Evolutionary conservation across 352 stramenopile genomes (phyloP).

Genomic region (Globisporangium okanoganense): DNA sequence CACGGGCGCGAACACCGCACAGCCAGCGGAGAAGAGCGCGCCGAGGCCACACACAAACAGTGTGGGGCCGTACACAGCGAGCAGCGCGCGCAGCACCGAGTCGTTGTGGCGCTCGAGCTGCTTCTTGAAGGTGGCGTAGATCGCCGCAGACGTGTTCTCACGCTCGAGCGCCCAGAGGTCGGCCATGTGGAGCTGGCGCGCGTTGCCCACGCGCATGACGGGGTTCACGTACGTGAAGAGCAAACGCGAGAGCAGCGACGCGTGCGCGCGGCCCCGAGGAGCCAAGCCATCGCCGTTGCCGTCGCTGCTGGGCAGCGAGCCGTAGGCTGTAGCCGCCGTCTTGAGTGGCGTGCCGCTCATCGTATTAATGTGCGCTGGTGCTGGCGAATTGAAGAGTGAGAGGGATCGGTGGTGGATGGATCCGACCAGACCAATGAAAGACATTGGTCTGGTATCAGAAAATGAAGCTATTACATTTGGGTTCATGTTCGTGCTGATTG

Average conservation of each 20-base stretch:
- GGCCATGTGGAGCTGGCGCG: conserved; percentile 29
- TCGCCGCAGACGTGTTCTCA: neutral
- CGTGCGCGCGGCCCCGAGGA: neutral
- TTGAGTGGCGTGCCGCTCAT: neutral
- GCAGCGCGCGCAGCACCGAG: neutral
- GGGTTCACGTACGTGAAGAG: conserved; percentile 40
- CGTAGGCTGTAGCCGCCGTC: neutral
- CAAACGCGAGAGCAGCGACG: conserved; percentile 23
- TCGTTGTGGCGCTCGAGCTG: neutral
- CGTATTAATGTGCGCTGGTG: neutral
- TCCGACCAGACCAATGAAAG: too few species aligned
- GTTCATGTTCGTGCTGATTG: too few species aligned
- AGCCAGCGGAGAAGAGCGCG: neutral
- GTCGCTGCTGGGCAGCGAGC: neutral
- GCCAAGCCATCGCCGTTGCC: neutral
- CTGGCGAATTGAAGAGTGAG: neutral
- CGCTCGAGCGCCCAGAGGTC: conserved; percentile 38
- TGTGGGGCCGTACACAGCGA: neutral
- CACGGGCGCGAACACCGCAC: conserved; percentile 12
- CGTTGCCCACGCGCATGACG: conserved; percentile 34
- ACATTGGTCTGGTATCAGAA: too few species aligned
- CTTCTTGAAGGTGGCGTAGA: neutral
- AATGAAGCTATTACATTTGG: too few species aligned
- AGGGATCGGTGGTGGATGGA: neutral
- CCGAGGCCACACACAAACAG: neutral